phyloP scores from a whole-genome alignment of 768 basidiomycete genomes.

The Macrolepiota albuminosa region DNA sequence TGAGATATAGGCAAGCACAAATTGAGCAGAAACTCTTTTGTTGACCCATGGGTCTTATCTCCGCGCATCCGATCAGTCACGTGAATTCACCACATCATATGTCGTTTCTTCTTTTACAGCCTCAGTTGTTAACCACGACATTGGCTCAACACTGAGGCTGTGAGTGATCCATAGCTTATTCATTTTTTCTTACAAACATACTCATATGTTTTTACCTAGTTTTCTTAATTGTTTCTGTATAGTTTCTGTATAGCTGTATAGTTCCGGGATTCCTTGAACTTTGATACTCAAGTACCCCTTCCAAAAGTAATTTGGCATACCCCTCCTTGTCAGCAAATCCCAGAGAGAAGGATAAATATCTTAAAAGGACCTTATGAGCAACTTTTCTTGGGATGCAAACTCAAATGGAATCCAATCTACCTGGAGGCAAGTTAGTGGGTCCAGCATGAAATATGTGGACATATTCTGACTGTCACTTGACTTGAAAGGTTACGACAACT shows the following conservation, averaged over 20 bases:
- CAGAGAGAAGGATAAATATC: constrained; percentile 49
- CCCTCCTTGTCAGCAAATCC: constrained; percentile 44
- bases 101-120: no score
- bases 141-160: no score
- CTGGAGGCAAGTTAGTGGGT: constrained; percentile 1
- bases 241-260: no score
- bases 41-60: no score
- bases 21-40: neutral
- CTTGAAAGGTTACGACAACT: constrained; percentile 43
- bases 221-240: no score
- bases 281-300: constrained; percentile 40
- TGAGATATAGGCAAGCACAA: neutral
- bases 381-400: neutral
- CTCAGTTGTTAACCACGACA: no score
- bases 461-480: constrained; percentile 44
- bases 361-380: constrained; percentile 13
- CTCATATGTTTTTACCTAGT: no score
- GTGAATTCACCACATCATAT: no score
- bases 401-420: constrained; percentile 43
- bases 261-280: neutral
- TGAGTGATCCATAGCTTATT: no score
- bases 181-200: no score
- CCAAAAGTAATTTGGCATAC: constrained; percentile 57
- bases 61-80: no score
- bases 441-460: constrained; percentile 6